Evolutionary conservation across 495 filamentous ascomycete species (phyloP).

Genomic region (Tirmania nivea): DNA sequence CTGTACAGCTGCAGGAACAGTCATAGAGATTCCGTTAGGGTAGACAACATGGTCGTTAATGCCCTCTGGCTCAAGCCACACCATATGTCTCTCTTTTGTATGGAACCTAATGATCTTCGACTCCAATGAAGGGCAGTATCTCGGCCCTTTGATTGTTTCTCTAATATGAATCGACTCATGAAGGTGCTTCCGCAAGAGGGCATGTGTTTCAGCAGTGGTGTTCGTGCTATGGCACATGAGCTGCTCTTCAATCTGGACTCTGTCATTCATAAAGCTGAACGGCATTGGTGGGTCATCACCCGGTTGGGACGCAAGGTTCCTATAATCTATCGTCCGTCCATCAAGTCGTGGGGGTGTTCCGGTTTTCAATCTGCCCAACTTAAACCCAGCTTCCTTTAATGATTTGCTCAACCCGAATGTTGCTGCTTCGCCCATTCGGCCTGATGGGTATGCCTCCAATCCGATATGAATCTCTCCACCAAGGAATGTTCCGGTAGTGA

Average conservation of each 20-base stretch:
- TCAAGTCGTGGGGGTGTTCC: constrained; percentile 83
- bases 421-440: constrained; percentile 82
- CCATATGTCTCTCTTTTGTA: constrained; percentile 54
- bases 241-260: constrained; percentile 57
- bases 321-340: constrained; percentile 61
- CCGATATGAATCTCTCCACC: constrained; percentile 96
- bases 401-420: constrained; percentile 89
- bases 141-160: constrained; percentile 79
- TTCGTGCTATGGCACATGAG: constrained; percentile 62
- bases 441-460: constrained; percentile 59
- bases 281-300: constrained; percentile 76
- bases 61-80: constrained; percentile 95
- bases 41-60: constrained; percentile 83
- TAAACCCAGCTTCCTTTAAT: constrained; percentile 70
- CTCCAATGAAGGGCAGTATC: constrained; percentile 90
- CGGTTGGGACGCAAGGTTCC: constrained; percentile 41
- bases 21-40: constrained; percentile 95
- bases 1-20: constrained; percentile 69
- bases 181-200: constrained; percentile 66
- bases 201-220: constrained; percentile 64
- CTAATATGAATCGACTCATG: constrained; percentile 89
- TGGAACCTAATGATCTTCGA: constrained; percentile 81
- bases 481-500: constrained; percentile 89
- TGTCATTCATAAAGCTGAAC: constrained; percentile 73
- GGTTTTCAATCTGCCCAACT: constrained; percentile 79